phyloP scores from a whole-genome alignment of 768 basidiomycete genomes.

The Myochromella boudieri region DNA sequence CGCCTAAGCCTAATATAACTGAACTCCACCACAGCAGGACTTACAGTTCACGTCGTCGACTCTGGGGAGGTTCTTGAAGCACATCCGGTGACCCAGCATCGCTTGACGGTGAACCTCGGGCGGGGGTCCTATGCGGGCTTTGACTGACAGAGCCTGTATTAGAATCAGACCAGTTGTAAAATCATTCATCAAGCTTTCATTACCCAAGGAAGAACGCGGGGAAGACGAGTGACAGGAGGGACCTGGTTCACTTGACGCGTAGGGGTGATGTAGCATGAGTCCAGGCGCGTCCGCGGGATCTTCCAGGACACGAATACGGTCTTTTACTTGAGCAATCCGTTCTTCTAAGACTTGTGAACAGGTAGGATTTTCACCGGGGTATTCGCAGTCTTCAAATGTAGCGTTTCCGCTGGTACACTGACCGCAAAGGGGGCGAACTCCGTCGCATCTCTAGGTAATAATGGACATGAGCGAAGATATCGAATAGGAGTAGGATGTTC shows the following conservation, averaged over 20 bases:
- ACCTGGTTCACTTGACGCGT: neutral
- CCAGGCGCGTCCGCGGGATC: neutral
- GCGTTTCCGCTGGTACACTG: slow-evolving; percentile 4
- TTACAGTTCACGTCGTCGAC: neutral
- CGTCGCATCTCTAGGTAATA: slow-evolving; percentile 13
- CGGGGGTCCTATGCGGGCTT: neutral
- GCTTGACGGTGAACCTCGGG: neutral
- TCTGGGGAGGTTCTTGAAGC: neutral
- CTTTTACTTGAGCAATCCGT: slow-evolving; percentile 8
- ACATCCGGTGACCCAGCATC: neutral
- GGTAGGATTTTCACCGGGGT: slow-evolving; percentile 7
- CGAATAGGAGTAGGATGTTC: neutral
- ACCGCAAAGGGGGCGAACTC: slow-evolving; percentile 7
- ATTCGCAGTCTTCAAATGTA: slow-evolving; percentile 15
- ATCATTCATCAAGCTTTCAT: neutral
- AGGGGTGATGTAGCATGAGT: slow-evolving; percentile 10
- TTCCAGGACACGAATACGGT: slow-evolving; percentile 5
- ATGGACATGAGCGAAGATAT: neutral
- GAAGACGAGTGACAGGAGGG: neutral
- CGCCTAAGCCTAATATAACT: neutral
- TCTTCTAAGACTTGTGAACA: slow-evolving; percentile 8
- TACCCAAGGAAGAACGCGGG: neutral
- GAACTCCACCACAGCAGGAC: neutral
- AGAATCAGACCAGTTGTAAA: neutral
- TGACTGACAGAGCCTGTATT: neutral